A percentile compares a stretch with the other conserved stretches of the same genome.
Evolutionary conservation across 2,329 filamentous ascomycete species (phyloP).

Genomic region (Penicillium oxalicum): DNA sequence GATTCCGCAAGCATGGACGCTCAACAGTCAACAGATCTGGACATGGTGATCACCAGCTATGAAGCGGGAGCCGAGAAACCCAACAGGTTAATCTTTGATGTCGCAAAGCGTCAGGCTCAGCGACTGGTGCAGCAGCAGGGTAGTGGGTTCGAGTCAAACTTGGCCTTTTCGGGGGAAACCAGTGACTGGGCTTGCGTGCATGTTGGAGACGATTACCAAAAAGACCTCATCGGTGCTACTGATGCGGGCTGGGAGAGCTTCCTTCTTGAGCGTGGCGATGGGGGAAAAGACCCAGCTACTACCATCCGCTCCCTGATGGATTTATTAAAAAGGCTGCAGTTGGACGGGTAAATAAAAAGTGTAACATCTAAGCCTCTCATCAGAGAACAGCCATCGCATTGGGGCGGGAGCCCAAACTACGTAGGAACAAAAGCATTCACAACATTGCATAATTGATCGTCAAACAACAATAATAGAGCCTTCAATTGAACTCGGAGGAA

Average conservation of each 20-base stretch:
- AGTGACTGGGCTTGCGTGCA: conserved; percentile 32
- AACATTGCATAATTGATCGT: too few relatives aligned
- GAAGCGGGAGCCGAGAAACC: conserved; percentile 44
- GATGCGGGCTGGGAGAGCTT: conserved; percentile 37
- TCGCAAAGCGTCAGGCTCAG: conserved; percentile 30
- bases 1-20: not conserved
- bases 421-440: too few relatives aligned
- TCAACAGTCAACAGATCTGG: conserved; percentile 28
- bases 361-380: too few relatives aligned
- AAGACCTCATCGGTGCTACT: conserved; percentile 37
- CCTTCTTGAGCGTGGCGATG: conserved; percentile 23
- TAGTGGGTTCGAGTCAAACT: not conserved
- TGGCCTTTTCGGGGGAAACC: not conserved
- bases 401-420: too few relatives aligned
- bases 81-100: conserved; percentile 34
- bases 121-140: conserved; percentile 6
- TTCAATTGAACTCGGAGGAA: too few relatives aligned
- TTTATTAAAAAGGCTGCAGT: conserved; percentile 16
- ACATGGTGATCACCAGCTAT: conserved; percentile 44
- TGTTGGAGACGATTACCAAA: conserved; percentile 41
- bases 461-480: too few relatives aligned
- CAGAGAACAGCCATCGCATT: too few relatives aligned
- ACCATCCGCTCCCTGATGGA: conserved; percentile 22
- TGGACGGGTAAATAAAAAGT: not conserved
- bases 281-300: conserved; percentile 1